Conservation (phyloP, 768 basidiomycete species). For the Termitomyces sp. region DNA sequence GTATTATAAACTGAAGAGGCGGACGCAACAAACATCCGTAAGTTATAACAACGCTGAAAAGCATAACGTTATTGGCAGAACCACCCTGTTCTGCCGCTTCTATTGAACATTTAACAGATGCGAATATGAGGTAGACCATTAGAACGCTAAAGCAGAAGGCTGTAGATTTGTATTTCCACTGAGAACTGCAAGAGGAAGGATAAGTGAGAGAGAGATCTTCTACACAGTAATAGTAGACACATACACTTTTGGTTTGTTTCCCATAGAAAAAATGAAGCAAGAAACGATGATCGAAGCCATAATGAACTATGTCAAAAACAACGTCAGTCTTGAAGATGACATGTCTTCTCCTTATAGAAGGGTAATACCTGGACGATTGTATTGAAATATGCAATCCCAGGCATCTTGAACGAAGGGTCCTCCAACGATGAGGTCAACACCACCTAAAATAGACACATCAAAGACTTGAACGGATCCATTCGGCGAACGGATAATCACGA, state of each 20-base stretch:
- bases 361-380: constrained; percentile 58
- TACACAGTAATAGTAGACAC: constrained; percentile 10
- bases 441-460: constrained; percentile 37
- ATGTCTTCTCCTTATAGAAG: background rate
- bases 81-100: constrained; percentile 65
- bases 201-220: background rate
- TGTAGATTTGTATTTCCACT: constrained; percentile 82
- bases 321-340: background rate
- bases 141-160: constrained; percentile 68
- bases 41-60: constrained; percentile 82
- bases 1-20: background rate
- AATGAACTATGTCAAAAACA: constrained; percentile 46
- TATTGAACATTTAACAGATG: constrained; percentile 76
- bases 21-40: constrained; percentile 53
- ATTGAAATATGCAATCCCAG: constrained; percentile 68
- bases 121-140: constrained; percentile 80
- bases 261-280: constrained; percentile 93
- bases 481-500: constrained; percentile 44
- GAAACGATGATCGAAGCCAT: constrained; percentile 84
- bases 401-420: constrained; percentile 57
- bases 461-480: background rate
- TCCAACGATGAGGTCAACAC: constrained; percentile 88
- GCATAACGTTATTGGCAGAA: constrained; percentile 63
- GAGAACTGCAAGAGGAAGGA: constrained; percentile 37
- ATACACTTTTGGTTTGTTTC: constrained; percentile 85